A percentile compares a stretch with the other conserved stretches of the same genome.
phyloP scores from a whole-genome alignment of 2,329 filamentous ascomycete species.

The Cylindrodendrum hubeiense region DNA sequence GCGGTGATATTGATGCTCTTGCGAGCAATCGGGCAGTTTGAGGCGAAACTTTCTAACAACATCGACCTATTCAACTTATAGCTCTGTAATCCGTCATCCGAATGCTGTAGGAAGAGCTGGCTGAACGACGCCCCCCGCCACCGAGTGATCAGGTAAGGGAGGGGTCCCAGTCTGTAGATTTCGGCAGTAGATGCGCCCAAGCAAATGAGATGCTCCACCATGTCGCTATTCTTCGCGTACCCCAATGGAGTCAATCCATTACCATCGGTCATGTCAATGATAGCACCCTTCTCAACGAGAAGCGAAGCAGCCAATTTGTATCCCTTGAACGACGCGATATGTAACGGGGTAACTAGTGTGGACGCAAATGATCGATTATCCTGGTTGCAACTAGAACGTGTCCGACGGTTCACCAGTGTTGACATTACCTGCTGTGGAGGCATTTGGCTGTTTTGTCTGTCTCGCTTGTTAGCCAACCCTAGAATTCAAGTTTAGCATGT shows the following conservation, averaged over 20 bases:
- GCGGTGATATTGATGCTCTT: not conserved
- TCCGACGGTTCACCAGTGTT: not conserved
- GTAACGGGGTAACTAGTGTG: not conserved
- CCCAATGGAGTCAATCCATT: not conserved
- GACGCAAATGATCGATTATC: not conserved
- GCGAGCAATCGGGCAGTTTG: not conserved
- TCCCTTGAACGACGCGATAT: not conserved
- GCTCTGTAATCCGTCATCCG: not conserved
- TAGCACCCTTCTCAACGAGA: slow-evolving; percentile 4
- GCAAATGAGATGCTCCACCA: not conserved
- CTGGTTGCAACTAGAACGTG: not conserved
- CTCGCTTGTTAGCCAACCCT: not conserved
- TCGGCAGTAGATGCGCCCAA: not conserved
- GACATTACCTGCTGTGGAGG: not conserved
- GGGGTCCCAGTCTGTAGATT: not conserved
- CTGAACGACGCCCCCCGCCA: not conserved
- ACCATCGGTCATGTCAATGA: not conserved
- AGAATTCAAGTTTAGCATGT: not conserved
- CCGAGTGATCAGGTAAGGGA: not conserved
- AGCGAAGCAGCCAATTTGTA: not conserved
- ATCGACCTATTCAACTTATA: not conserved
- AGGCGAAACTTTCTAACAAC: fast-evolving
- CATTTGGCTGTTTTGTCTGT: not conserved
- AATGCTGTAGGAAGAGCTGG: not conserved
- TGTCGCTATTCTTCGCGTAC: not conserved